Conservation (phyloP, 306 rosid genomes). For the Quillaja saponaria region DNA sequence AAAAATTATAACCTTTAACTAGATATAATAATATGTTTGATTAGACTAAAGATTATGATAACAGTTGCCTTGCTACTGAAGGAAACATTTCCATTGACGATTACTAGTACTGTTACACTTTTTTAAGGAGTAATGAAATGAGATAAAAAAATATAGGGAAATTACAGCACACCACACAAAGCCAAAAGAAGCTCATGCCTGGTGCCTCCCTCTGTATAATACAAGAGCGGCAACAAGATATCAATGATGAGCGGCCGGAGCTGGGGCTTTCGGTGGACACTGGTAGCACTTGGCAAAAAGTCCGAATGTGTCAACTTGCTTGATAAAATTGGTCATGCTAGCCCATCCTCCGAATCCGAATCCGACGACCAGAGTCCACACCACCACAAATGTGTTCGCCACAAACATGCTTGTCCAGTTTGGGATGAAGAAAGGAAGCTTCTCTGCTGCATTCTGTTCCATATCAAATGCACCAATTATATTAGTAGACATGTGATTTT, state of each 20-base stretch:
- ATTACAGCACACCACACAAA: conserved; percentile 37
- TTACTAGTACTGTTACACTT: too few relatives aligned
- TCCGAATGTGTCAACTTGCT: conserved; percentile 80
- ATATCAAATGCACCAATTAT: not conserved
- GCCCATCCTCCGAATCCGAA: conserved; percentile 99
- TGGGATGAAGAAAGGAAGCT: conserved; percentile 66
- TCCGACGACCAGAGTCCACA: conserved; percentile 76
- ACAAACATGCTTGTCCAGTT: conserved; percentile 69
- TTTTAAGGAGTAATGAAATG: too few relatives aligned
- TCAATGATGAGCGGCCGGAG: conserved; percentile 52
- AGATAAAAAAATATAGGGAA: conserved; percentile 30
- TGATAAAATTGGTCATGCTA: conserved; percentile 84
- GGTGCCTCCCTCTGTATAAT: conserved; percentile 34
- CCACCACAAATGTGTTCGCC: conserved; percentile 68
- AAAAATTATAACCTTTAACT: not conserved
- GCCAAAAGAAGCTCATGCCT: conserved; percentile 37
- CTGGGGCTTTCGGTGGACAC: conserved; percentile 46
- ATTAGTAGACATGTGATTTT: too few relatives aligned
- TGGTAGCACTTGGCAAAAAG: conserved; percentile 90
- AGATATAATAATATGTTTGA: conserved; percentile 4
- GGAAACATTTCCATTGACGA: conserved; percentile 41
- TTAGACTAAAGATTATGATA: conserved; percentile 7
- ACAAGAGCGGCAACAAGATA: conserved; percentile 28
- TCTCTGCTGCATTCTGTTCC: conserved; percentile 85
- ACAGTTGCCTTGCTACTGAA: conserved; percentile 32